Evolutionary conservation across 352 stramenopile genomes (phyloP), one percentile per base, ranked within the genome.

Genomic region (Saprolegnia parasitica): DNA sequence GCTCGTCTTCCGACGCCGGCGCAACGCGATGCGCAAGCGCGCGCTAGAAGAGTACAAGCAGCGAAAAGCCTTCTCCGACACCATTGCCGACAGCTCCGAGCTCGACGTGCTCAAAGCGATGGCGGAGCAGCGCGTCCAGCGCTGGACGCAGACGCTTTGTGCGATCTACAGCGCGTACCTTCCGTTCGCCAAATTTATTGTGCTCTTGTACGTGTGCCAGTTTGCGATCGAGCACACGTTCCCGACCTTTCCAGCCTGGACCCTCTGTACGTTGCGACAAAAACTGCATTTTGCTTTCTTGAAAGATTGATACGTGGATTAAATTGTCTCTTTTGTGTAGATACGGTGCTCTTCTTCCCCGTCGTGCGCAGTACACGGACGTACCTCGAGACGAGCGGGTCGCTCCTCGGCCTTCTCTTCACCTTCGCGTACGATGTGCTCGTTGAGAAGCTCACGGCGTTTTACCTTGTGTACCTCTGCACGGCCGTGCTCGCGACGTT

Each of bases 401-500:
- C 35, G 18, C 24, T 21, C 16, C 20, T 13, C 24, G 58, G 35
- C 1, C 50, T 67, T 16, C 5, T 67, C 6, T 67, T 24, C 23
- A 67, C 58, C 0, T 24, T 35, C 10, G 20, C 50, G 9, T 67
- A 67, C 23, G 58, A 67, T n/a, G n/a, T 67, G 15, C n/a, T 54
- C 45, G 4, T 55, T 16, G 58, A 67, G 8, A 54, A 49, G 24
- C 50, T 55, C 45, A 42, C 58, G 23, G 58, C 58, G 16, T 67
- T 67, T 23, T 67, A 67, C 58, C 20, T 67, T 18, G 37, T 54
- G 9, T 67, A 67, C 26, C 42, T 67, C 32, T 37, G 20, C 15
- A 67, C 32, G 9, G 49, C 58, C 4, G 40, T 54, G 37, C 20
- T 10, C 1, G 58, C 20, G 39, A 37, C 42, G 8, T 39, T 21